Evolutionary conservation across 441 rosid species (phyloP).

Genomic region (Aleurites moluccanus): DNA sequence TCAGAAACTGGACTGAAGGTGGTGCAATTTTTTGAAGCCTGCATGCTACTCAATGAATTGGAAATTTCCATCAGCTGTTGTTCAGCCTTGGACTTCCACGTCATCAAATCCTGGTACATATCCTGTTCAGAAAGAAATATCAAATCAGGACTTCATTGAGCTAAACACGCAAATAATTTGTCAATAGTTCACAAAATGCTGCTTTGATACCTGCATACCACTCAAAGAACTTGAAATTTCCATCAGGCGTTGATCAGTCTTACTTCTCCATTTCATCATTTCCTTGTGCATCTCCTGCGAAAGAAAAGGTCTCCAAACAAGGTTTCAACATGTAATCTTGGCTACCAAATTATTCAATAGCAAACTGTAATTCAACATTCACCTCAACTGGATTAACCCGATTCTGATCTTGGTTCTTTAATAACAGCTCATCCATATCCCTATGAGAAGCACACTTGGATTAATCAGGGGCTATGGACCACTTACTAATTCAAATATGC

Average conservation of each 20-base stretch:
- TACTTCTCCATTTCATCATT: conserved; percentile 53
- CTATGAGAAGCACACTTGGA: conserved; percentile 34
- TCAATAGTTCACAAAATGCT: not conserved
- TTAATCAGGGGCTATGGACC: conserved; percentile 1
- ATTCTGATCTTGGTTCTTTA: conserved; percentile 49
- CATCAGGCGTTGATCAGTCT: conserved; percentile 54
- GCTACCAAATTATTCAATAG: conserved; percentile 2
- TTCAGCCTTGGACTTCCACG: conserved; percentile 70
- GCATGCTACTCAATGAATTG: conserved; percentile 53
- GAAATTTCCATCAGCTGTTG: conserved; percentile 66
- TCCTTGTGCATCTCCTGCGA: conserved; percentile 59
- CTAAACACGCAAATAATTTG: not conserved
- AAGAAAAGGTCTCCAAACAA: conserved; percentile 19
- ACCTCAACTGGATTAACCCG: conserved; percentile 59
- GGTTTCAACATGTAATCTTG: conserved; percentile 18
- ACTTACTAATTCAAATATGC: conserved; percentile 4
- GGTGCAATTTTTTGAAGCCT: conserved; percentile 51
- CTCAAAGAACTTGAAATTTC: conserved; percentile 68
- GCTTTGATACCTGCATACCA: conserved; percentile 59
- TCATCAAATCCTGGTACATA: conserved; percentile 51
- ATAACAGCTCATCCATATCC: conserved; percentile 49
- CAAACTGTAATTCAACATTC: conserved; percentile 23
- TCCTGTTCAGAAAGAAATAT: conserved; percentile 38
- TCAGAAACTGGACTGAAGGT: conserved; percentile 59
- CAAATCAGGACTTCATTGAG: conserved; percentile 6